phyloP scores from a whole-genome alignment of 768 basidiomycete species.

The Naganishia onofrii region DNA sequence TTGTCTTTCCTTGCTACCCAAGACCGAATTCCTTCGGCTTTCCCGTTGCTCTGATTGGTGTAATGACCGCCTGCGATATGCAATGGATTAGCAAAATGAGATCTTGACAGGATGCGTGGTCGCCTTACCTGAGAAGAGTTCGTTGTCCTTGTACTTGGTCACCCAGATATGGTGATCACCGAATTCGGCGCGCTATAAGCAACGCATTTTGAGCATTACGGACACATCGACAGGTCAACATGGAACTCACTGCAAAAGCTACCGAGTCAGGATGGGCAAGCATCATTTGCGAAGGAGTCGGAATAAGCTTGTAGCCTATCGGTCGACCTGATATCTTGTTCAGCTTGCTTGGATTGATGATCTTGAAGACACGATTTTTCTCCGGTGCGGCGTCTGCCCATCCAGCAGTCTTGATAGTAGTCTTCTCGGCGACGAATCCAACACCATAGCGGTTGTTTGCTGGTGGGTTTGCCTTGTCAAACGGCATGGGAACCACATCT shows the following conservation, averaged over 20 bases:
- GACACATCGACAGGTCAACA: too few relatives aligned
- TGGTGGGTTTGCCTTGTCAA: slow-evolving; percentile 5
- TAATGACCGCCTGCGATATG: slow-evolving; percentile 31
- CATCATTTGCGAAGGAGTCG: slow-evolving; percentile 33
- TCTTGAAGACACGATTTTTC: slow-evolving; percentile 41
- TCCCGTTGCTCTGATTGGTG: slow-evolving; percentile 43
- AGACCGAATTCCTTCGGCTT: slow-evolving; percentile 36
- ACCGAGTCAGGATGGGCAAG: slow-evolving; percentile 32
- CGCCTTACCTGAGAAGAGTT: slow-evolving; percentile 37
- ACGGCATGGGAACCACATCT: slow-evolving; percentile 38
- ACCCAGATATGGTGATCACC: slow-evolving; percentile 40
- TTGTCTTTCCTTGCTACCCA: slow-evolving; percentile 43
- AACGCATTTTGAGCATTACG: not conserved
- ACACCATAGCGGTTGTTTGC: slow-evolving; percentile 32
- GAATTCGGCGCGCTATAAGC: slow-evolving; percentile 40
- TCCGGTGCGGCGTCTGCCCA: slow-evolving; percentile 41
- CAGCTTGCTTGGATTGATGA: slow-evolving; percentile 35
- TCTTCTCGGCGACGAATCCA: slow-evolving; percentile 38
- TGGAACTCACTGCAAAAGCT: slow-evolving; percentile 6
- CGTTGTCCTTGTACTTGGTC: slow-evolving; percentile 39
- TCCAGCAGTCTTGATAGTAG: slow-evolving; percentile 35
- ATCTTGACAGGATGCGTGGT: not conserved
- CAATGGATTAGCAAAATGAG: not conserved
- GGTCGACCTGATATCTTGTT: slow-evolving; percentile 35
- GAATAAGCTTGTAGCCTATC: slow-evolving; percentile 36